Conservation (phyloP, 1,284 basidiomycete genomes). For the Trichosporon coremiiforme region DNA sequence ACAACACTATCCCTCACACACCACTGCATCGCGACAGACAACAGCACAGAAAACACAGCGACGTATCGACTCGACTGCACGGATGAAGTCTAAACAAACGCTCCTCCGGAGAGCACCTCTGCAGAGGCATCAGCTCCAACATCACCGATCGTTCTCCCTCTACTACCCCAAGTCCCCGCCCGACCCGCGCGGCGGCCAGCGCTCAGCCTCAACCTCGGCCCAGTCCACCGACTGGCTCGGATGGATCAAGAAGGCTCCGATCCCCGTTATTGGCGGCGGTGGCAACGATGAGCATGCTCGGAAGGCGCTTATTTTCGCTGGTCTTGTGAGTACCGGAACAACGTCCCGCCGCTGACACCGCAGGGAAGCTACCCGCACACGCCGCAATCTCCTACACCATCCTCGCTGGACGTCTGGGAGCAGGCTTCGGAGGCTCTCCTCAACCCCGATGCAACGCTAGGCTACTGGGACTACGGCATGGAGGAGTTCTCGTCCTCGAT, state of each 20-base stretch:
- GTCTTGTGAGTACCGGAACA: slow-evolving; percentile 44
- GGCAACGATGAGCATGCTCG: slow-evolving; percentile 23
- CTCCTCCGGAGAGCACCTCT: slow-evolving; percentile 9
- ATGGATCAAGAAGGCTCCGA: slow-evolving; percentile 41
- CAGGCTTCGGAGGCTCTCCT: slow-evolving; percentile 52
- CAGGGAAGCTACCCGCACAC: slow-evolving; percentile 56
- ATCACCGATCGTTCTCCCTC: slow-evolving; percentile 24
- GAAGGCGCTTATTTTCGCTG: slow-evolving; percentile 51
- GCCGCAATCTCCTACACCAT: slow-evolving; percentile 48
- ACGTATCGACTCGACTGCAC: slow-evolving; percentile 17
- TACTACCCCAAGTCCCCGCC: slow-evolving; percentile 34
- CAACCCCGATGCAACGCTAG: slow-evolving; percentile 48
- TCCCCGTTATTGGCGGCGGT: slow-evolving; percentile 26
- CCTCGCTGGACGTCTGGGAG: slow-evolving; percentile 52
- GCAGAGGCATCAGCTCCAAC: slow-evolving; percentile 21
- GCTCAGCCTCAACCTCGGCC: slow-evolving; percentile 40
- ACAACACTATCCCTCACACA: not conserved
- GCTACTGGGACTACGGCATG: slow-evolving; percentile 49
- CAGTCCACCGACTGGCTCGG: slow-evolving; percentile 47
- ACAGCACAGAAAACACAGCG: not conserved
- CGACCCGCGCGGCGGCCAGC: slow-evolving; percentile 34
- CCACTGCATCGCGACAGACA: not conserved
- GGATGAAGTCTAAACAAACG: slow-evolving; percentile 15
- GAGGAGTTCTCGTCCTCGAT: slow-evolving; percentile 47
- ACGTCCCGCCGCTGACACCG: not conserved